Evolutionary conservation across 345 rosid species (phyloP), one percentile per base, ranked within the genome.

Genomic region (Rhizophora apiculata): DNA sequence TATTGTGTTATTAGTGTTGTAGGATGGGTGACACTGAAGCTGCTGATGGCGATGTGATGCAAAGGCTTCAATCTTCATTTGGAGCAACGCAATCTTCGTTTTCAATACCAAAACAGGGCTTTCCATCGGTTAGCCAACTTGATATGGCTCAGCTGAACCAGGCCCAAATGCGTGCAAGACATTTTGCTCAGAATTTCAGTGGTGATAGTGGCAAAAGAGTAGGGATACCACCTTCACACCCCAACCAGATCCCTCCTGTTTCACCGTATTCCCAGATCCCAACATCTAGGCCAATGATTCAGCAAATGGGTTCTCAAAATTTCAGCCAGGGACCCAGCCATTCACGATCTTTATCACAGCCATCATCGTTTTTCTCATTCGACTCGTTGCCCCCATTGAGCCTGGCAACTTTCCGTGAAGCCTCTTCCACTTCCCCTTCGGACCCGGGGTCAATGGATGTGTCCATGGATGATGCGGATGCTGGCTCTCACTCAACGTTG

Each of bases 241-340:
- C 96, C 8, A 85, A 79, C 79, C 90, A 85, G 74, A 83, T 89
- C 80, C 92, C 97, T 31, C 98, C 96, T 52, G 82, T 93, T 72
- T 90, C 97, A 0, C 99, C 96, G 0, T 89, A 77, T 72, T 90
- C 99, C 31, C 90, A 89, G 92, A 88, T 91, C 89, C 93, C 89
- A 4, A 81, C 64, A 73, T 80, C 88, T 56, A 81, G 92, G 68
- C 82, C 85, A 3, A 48, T 67, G 21, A 87, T 76, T 79, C 93
- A 74, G 74, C 88, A 78, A 73, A 67, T 80, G 82, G 82, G 83
- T 75, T 74, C 86, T 0, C 88, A 73, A 72, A 78, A 65, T 68
- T 87, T 80, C 48, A 70, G 77, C 55, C 79, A 82, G 4, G 87
- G 80, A 8, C 82, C 85, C 19, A 62, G 82, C 64, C 99, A 92